Evolutionary conservation across 163 green algal genomes (phyloP).

Genomic region (Scenedesmus sp.): DNA sequence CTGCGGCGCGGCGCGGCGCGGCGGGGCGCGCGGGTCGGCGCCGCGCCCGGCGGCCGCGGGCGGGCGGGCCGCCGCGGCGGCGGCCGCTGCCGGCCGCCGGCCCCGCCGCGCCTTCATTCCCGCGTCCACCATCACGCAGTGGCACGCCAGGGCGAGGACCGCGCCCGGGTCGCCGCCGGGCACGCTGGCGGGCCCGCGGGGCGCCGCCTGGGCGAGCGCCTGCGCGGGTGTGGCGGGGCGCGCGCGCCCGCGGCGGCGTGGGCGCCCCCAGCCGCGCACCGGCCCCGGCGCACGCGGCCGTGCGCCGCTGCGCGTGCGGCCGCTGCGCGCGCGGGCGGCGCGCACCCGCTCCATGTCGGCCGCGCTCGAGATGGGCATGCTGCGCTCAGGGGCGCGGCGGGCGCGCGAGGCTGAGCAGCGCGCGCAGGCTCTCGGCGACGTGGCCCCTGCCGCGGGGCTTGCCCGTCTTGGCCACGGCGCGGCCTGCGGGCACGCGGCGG

Average conservation of each 20-base stretch:
- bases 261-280: too few species aligned
- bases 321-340: background rate
- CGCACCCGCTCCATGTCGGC: background rate
- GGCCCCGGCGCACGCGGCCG: too few species aligned
- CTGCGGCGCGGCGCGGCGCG: background rate
- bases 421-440: background rate
- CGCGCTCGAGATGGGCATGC: background rate
- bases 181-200: constrained; percentile 1
- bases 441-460: constrained; percentile 9
- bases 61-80: background rate
- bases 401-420: constrained; percentile 8
- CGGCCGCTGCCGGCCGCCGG: background rate
- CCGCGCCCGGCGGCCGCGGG: constrained; percentile 2
- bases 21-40: too few species aligned
- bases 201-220: constrained; percentile 12
- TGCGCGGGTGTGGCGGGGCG: too few species aligned
- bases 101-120: constrained; percentile 9
- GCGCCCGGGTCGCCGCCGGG: constrained; percentile 18
- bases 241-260: too few species aligned
- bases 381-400: background rate
- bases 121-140: constrained; percentile 24
- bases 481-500: background rate
- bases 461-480: constrained; percentile 36
- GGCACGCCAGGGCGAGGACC: constrained; percentile 31
- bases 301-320: background rate